These are phyloP conservation scores for Hemileccinum impolitum DNA, from an alignment of 768 basidiomycete species.

Conservation along the genomic window DNA sequence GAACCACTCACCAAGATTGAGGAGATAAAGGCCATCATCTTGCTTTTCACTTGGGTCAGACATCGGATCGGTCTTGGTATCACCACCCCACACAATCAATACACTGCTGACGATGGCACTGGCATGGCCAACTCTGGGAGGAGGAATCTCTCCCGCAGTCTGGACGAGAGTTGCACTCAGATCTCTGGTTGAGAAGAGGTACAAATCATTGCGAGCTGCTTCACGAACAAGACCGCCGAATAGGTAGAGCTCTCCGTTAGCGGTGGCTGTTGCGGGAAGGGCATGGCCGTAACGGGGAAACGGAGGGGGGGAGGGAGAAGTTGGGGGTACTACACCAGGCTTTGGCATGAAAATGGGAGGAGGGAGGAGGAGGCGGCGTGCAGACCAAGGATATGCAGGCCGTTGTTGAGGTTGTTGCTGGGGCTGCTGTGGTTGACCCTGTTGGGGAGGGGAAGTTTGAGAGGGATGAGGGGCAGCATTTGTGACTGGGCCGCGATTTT, in stretches of 20 bases:
- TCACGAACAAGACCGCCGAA: conserved; percentile 97
- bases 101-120: conserved; percentile 95
- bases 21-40: conserved; percentile 89
- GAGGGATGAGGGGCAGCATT: conserved; percentile 27
- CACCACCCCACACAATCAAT: conserved; percentile 96
- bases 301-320: conserved; percentile 75
- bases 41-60: conserved; percentile 66
- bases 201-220: conserved; percentile 86
- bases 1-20: conserved; percentile 80
- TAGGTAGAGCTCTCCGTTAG: conserved; percentile 88
- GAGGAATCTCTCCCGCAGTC: conserved; percentile 85
- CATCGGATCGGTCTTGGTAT: conserved; percentile 78
- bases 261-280: conserved; percentile 71
- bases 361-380: conserved; percentile 65
- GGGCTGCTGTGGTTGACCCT: conserved; percentile 28
- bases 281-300: conserved; percentile 98
- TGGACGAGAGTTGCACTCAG: conserved; percentile 79
- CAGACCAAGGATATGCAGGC: conserved; percentile 81
- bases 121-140: conserved; percentile 93
- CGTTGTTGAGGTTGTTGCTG: conserved; percentile 39
- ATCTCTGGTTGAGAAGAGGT: conserved; percentile 79
- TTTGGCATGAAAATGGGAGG: conserved; percentile 65
- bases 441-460: conserved; percentile 32
- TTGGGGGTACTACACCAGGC: conserved; percentile 60
- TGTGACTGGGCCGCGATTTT: conserved; percentile 35